Evolutionary conservation across 345 rosid genomes (phyloP).

Genomic region (Kandelia obovata): DNA sequence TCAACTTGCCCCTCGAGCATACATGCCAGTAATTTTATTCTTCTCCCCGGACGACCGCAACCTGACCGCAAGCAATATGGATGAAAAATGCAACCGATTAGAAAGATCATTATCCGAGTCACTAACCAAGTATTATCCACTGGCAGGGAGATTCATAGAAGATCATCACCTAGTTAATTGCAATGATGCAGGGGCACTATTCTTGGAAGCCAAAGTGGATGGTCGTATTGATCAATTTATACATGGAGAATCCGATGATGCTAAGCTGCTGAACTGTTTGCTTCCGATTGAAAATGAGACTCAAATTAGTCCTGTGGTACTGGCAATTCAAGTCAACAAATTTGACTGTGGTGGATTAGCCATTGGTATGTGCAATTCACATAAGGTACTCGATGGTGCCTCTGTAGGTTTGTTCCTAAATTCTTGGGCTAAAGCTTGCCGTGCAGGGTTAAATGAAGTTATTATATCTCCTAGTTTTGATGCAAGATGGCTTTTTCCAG

Average conservation of each 20-base stretch:
- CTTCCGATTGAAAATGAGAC: conserved; percentile 27
- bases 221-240: conserved; percentile 21
- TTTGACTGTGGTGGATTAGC: conserved; percentile 37
- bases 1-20: conserved; percentile 27
- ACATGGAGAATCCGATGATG: conserved; percentile 5
- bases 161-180: conserved; percentile 23
- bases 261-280: conserved; percentile 11
- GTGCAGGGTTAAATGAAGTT: conserved; percentile 6
- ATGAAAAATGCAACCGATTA: background rate
- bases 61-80: conserved; percentile 2
- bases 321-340: conserved; percentile 31
- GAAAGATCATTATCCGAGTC: conserved; percentile 22
- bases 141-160: conserved; percentile 26
- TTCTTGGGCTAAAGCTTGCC: conserved; percentile 27
- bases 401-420: conserved; percentile 28
- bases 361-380: conserved; percentile 38
- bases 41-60: conserved; percentile 7
- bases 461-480: conserved; percentile 16
- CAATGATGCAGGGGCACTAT: conserved; percentile 24
- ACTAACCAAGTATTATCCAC: conserved; percentile 25
- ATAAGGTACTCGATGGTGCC: conserved; percentile 37
- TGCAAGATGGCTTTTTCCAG: conserved; percentile 3
- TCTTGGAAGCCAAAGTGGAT: conserved; percentile 20
- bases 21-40: conserved; percentile 27
- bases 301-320: conserved; percentile 19